Evolutionary conservation across 2,329 filamentous ascomycete genomes (phyloP).

Genomic region (Coniochaeta hoffmannii): DNA sequence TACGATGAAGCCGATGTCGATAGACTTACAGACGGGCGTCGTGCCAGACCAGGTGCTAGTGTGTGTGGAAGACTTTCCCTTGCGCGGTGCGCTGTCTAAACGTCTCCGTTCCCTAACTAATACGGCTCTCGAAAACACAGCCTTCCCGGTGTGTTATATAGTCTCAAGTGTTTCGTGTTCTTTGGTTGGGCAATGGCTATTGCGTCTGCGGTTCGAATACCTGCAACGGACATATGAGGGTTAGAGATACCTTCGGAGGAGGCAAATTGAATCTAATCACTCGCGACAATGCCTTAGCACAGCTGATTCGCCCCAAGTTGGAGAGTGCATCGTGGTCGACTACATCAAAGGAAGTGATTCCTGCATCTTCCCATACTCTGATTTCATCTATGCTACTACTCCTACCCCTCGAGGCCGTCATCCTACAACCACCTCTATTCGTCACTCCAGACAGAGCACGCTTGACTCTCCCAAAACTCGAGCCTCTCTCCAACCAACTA

Average conservation of each 20-base stretch:
- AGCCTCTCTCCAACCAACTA: slow-evolving; percentile 28
- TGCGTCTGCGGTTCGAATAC: neutral
- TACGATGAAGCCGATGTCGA: neutral
- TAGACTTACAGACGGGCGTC: neutral
- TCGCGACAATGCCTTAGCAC: neutral
- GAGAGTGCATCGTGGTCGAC: neutral
- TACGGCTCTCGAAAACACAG: neutral
- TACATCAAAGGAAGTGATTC: too few relatives aligned
- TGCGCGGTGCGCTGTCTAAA: neutral
- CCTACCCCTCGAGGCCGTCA: too few relatives aligned
- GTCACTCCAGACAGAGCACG: neutral
- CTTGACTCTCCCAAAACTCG: slow-evolving; percentile 5
- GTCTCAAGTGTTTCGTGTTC: neutral
- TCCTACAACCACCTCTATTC: neutral
- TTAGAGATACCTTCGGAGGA: neutral
- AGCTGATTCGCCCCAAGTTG: neutral
- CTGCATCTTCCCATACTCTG: too few relatives aligned
- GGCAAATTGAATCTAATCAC: neutral
- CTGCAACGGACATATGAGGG: neutral
- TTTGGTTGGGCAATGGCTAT: neutral
- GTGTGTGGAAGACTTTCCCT: neutral
- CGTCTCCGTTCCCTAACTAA: neutral
- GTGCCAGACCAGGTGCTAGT: neutral
- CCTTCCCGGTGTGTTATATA: neutral
- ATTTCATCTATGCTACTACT: too few relatives aligned